Evolutionary conservation across 495 filamentous ascomycete species (phyloP).

Genomic region (Lasiosphaeris hirsuta): DNA sequence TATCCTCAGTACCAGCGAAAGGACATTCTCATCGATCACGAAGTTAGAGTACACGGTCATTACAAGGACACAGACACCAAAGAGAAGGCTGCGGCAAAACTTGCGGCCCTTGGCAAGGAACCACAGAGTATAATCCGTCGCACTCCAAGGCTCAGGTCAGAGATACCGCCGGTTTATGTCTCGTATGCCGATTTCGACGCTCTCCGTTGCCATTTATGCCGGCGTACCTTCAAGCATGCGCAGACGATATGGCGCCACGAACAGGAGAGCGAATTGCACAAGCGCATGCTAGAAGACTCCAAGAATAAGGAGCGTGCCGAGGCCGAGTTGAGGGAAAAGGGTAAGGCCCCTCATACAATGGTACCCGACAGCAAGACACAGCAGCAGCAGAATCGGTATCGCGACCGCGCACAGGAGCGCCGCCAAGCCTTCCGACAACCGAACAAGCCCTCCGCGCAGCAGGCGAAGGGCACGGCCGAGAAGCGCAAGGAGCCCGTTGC

Average conservation of each 20-base stretch:
- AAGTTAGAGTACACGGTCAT: constrained; percentile 25
- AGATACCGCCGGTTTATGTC: constrained; percentile 24
- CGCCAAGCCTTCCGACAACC: constrained; percentile 70
- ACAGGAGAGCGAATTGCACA: constrained; percentile 70
- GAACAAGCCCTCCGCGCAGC: constrained; percentile 36
- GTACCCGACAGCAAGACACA: constrained; percentile 35
- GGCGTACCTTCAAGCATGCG: constrained; percentile 65
- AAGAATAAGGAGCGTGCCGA: constrained; percentile 49
- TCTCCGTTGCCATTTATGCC: constrained; percentile 76
- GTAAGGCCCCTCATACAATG: constrained; percentile 51
- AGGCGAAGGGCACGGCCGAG: constrained; percentile 7
- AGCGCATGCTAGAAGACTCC: constrained; percentile 62
- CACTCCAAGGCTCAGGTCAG: constrained; percentile 24
- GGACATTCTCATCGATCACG: constrained; percentile 32
- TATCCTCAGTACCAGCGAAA: constrained; percentile 22
- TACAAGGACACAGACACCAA: constrained; percentile 33
- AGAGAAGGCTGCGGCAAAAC: constrained; percentile 28
- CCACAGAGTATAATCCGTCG: constrained; percentile 27
- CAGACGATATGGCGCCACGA: constrained; percentile 74
- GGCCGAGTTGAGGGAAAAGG: constrained; percentile 56
- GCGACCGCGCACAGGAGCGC: constrained; percentile 80
- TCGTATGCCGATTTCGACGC: constrained; percentile 69
- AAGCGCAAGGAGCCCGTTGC: constrained; percentile 28
- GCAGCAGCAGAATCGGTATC: constrained; percentile 55
- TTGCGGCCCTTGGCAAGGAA: constrained; percentile 26